Percentiles rank a stretch among this genome's conserved stretches.
These are phyloP conservation scores for Paraphysoderma sedebokerense DNA, from an alignment of 371 early-diverging fungal genomes.

Conservation along the genomic window DNA sequence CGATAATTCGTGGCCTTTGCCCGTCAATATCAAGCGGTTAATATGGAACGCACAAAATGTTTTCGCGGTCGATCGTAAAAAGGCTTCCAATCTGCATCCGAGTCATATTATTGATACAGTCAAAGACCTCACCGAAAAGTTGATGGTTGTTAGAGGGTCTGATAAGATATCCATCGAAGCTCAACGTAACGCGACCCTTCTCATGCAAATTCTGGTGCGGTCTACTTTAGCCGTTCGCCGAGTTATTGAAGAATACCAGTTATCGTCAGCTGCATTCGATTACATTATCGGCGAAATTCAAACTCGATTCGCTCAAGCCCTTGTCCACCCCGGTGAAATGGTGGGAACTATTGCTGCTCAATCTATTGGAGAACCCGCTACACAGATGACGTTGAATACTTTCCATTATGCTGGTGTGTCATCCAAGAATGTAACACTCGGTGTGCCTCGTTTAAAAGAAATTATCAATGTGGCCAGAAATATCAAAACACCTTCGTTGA, in stretches of 20 bases:
- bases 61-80: conserved; percentile 63
- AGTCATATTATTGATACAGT: conserved; percentile 57
- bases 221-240: conserved; percentile 66
- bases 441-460: conserved; percentile 99
- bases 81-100: conserved; percentile 77
- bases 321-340: conserved; percentile 98
- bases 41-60: conserved; percentile 81
- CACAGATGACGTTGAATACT: conserved; percentile 99
- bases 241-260: conserved; percentile 78
- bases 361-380: conserved; percentile 99
- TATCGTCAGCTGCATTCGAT: conserved; percentile 76
- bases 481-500: conserved; percentile 92
- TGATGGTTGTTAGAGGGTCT: conserved; percentile 66
- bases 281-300: conserved; percentile 91
- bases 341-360: conserved; percentile 99
- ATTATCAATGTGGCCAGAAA: conserved; percentile 97
- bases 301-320: conserved; percentile 69
- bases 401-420: conserved; percentile 99
- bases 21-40: conserved; percentile 75
- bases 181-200: conserved; percentile 76
- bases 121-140: conserved; percentile 38
- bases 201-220: conserved; percentile 75
- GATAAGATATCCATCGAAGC: conserved; percentile 73
- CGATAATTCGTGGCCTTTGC: conserved; percentile 68
- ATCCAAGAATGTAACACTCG: conserved; percentile 92